Conservation (phyloP, 495 filamentous ascomycete species). For the Trichoderma asperelloides region DNA sequence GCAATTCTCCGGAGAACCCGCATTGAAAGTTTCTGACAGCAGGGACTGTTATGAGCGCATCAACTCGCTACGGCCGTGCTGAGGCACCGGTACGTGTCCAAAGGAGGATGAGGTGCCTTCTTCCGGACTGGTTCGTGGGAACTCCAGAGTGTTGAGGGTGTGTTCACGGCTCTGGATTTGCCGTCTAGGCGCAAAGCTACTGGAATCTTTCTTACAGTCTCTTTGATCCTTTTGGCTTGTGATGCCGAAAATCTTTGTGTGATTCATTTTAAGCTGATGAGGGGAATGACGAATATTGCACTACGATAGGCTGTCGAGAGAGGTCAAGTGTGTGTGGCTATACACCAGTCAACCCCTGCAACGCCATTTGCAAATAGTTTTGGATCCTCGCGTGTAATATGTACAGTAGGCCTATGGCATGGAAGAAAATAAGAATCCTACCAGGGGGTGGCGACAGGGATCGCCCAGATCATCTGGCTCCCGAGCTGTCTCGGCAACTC, state of each 20-base stretch:
- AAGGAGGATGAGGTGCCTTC: background rate
- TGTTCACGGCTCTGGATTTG: background rate
- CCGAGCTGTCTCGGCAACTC: background rate
- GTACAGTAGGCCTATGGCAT: background rate
- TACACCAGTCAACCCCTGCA: background rate
- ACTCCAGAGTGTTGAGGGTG: background rate
- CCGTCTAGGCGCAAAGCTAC: background rate
- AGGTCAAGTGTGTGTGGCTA: background rate
- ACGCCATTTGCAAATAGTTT: background rate
- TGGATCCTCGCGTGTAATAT: background rate
- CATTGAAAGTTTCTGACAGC: no score
- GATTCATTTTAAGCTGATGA: background rate
- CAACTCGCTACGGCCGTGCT: background rate
- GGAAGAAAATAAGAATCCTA: background rate
- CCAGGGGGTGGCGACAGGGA: background rate
- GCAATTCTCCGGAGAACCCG: background rate
- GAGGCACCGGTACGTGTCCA: background rate
- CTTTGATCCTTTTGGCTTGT: background rate
- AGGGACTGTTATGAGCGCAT: background rate
- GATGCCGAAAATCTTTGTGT: background rate
- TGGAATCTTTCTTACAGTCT: background rate
- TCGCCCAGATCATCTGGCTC: background rate
- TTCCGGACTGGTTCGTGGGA: background rate
- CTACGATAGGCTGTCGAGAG: background rate
- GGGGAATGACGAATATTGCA: background rate